Evolutionary conservation across 1,284 basidiomycete species (phyloP).

Genomic region (Apiotrichum mycotoxinovorans): DNA sequence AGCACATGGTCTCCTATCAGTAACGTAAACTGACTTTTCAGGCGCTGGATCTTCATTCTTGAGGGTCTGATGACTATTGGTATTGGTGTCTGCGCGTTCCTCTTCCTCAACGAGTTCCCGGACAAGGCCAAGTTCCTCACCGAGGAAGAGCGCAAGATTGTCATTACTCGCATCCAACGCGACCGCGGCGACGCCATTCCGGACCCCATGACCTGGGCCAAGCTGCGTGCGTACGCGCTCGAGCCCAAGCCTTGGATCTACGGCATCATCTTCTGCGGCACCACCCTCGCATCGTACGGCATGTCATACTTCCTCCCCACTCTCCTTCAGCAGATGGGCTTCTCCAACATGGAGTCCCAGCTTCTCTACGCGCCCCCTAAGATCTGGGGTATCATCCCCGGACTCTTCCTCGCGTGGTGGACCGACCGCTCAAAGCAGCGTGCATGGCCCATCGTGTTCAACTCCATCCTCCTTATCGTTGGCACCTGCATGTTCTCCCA

Average conservation of each 20-base stretch:
- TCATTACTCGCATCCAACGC: slow-evolving; percentile 12
- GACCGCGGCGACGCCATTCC: slow-evolving; percentile 42
- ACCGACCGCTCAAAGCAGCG: slow-evolving; percentile 36
- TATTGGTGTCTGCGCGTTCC: slow-evolving; percentile 20
- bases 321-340: slow-evolving; percentile 47
- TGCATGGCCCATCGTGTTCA: slow-evolving; percentile 2
- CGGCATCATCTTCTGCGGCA: not conserved
- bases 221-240: slow-evolving; percentile 36
- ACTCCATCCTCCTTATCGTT: slow-evolving; percentile 7
- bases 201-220: slow-evolving; percentile 45
- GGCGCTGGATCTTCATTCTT: slow-evolving; percentile 15
- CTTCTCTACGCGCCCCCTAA: slow-evolving; percentile 50
- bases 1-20: too few relatives aligned
- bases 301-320: slow-evolving; percentile 50
- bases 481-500: slow-evolving; percentile 10
- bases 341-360: slow-evolving; percentile 33
- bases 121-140: slow-evolving; percentile 13
- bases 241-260: slow-evolving; percentile 45
- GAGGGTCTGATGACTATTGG: slow-evolving; percentile 3
- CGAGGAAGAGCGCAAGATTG: slow-evolving; percentile 10
- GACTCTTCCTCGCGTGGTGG: slow-evolving; percentile 38
- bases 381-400: slow-evolving; percentile 41
- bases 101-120: slow-evolving; percentile 18
- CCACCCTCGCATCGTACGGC: slow-evolving; percentile 2
- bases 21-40: too few relatives aligned